Percentiles rank a stretch among this genome's conserved stretches.
Conservation (phyloP, 176 grass and related monocot species). For the Aegilops longissima region DNA sequence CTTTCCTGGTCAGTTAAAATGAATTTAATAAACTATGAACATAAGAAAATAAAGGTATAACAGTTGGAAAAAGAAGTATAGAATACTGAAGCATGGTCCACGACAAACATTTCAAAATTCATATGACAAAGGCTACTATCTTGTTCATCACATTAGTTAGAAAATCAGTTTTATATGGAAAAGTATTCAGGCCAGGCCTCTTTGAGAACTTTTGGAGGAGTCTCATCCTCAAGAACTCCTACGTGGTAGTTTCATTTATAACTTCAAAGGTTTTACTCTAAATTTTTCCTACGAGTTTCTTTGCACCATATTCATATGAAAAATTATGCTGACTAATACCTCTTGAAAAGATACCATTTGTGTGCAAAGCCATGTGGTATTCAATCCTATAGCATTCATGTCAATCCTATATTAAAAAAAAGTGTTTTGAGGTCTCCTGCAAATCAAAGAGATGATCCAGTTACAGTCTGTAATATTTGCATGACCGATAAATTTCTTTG, state of each 20-base stretch:
- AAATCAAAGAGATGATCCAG: neutral
- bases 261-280: neutral
- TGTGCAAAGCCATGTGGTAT: neutral
- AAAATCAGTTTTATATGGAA: conserved; percentile 14
- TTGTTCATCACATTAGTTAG: conserved; percentile 1
- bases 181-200: neutral
- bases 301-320: neutral
- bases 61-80: neutral
- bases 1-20: neutral
- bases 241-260: neutral
- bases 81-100: neutral
- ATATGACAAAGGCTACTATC: neutral
- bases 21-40: neutral
- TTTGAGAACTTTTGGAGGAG: neutral
- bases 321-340: neutral
- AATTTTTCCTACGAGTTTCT: neutral
- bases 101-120: neutral
- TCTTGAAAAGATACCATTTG: neutral
- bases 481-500: neutral
- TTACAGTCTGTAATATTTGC: neutral
- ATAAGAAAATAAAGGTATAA: neutral
- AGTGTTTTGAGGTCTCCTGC: neutral
- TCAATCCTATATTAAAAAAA: neutral
- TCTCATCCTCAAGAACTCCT: neutral
- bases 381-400: neutral